Base-by-base conservation (phyloP, 78 protist genomes). In the Dictyostelium intermedium region DNA sequence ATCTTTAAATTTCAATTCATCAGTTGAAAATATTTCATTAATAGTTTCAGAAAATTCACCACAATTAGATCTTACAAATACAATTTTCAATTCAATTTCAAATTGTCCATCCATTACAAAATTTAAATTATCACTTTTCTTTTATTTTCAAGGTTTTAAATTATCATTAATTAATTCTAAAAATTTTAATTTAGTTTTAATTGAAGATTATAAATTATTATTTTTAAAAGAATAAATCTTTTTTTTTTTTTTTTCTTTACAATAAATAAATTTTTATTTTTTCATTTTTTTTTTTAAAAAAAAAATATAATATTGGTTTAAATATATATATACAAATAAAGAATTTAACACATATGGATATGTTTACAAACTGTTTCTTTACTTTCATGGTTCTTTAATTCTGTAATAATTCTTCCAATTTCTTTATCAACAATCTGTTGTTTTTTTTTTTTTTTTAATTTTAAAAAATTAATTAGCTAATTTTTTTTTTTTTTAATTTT, bases 81-180 rank as follows among this genome's bases (percentile, higher is more conserved):
- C 23, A 16, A 34, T 72, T 30, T 72, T 72, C 4, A 34, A 72
- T 72, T 16, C 0, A 2, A 30, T 72, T 13, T 30, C 41, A 34
- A 32, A 16, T 32, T 34, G 79, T 34, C 0, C n/a, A 6, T 34
- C 37, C 30, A 72, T 72, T 34, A 13, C 23, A 13, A 27, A 72
- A 16, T 72, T 72, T 0, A 27, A 72, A 34, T 72, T 72, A 72
- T 14, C 37, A 14, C 37, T 72, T 13, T 72, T 16, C 5, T 72
- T 34, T 72, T 72, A 72, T 72, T 72, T 72, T 6, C 79, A 72
- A 72, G 79, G 79, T 32, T 72, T 72, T 72, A 72, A 72, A 72
- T 34, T 72, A 32, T 30, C 37, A 10, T 16, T 72, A 72, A 72
- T 72, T 13, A 18, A 72, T 34, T 72, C 79, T 2, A 72, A 72